Base-by-base conservation (phyloP, 768 basidiomycete species). In the Pleurotus tuber-regium region DNA sequence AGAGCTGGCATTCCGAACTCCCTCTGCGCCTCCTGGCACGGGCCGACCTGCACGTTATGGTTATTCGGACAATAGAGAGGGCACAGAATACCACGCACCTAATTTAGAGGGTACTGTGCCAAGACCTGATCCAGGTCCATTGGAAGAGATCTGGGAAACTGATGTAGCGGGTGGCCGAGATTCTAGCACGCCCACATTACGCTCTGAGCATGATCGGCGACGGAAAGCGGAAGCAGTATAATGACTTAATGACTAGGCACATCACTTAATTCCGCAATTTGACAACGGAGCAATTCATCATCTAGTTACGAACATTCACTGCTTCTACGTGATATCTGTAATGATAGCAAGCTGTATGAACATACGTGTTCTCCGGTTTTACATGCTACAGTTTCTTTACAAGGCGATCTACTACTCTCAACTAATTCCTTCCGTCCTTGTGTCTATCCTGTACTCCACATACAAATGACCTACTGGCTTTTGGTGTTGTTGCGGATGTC, bases 61-160 rank as follows among this genome's bases (percentile, higher is more conserved):
- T 26, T 41, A 49, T 39, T 31, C 31, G 14, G 43, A 50, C 33
- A 31, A 42, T 16, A 52, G 52, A 19, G 42, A 40, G 31, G 47
- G 53, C 52, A 44, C 36, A 5, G 55, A 52, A 21, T 54, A 59
- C 18, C 19, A 48, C 25, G 18, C 46, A 9, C 46, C 46, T 19
- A 21, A 28, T 12, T 53, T 70, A 11, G 67, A 64, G 10, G 67
- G 68, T 21, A 71, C 74, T 2, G 70, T 72, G 12, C 59, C 53
- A 38, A 57, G 71, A 10, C 60, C 64, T 5, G 66, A 62, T 11
- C 59, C 61, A 11, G 59, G 56, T 1, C 51, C 62, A 2, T 41
- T 64, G 39, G 58, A 57, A 28, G 54, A 61, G 29, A 53, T 61
- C 4, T 67, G 69, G 70, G 61, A 60, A 50, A 59, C 61, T 38